Percentiles rank a stretch among this genome's conserved stretches.
Evolutionary conservation across 805 yeast species (phyloP).

Genomic region (Saturnispora ahearnii): DNA sequence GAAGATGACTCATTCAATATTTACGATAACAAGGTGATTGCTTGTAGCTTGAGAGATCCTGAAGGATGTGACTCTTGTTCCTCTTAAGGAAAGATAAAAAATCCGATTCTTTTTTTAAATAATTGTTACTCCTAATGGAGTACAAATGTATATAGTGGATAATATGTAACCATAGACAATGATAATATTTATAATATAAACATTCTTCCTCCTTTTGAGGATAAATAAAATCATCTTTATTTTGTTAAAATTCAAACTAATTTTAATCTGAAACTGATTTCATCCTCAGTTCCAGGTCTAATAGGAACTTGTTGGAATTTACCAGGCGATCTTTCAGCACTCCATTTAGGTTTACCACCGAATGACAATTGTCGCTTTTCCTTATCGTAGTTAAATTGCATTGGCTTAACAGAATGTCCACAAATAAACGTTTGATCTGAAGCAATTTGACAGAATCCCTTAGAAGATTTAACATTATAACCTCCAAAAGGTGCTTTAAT

Average conservation of each 20-base stretch:
- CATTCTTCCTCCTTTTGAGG: not conserved
- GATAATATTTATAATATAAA: not conserved
- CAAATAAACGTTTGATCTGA: slow-evolving; percentile 24
- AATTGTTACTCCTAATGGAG: not conserved
- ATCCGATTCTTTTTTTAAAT: not conserved
- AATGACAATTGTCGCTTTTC: slow-evolving; percentile 40
- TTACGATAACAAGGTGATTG: slow-evolving; percentile 13
- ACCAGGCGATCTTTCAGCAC: slow-evolving; percentile 38
- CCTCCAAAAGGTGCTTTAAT: slow-evolving; percentile 61
- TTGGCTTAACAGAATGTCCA: slow-evolving; percentile 28
- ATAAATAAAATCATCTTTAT: not conserved
- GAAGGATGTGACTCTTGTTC: slow-evolving; percentile 35
- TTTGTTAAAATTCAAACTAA: not conserved
- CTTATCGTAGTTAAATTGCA: slow-evolving; percentile 51
- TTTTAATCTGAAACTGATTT: slow-evolving; percentile 9
- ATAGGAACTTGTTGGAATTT: slow-evolving; percentile 42
- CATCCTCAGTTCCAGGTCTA: slow-evolving; percentile 34
- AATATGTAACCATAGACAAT: not conserved
- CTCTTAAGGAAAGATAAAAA: slow-evolving; percentile 17
- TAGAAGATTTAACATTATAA: slow-evolving; percentile 55
- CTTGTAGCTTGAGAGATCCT: slow-evolving; percentile 20
- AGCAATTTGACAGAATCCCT: slow-evolving; percentile 61
- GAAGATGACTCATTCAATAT: slow-evolving; percentile 7
- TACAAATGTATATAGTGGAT: slow-evolving; percentile 2
- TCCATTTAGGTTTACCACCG: slow-evolving; percentile 58